Base-by-base conservation (phyloP, 108 stramenopile species). In the Hondaea fermentalgiana region DNA sequence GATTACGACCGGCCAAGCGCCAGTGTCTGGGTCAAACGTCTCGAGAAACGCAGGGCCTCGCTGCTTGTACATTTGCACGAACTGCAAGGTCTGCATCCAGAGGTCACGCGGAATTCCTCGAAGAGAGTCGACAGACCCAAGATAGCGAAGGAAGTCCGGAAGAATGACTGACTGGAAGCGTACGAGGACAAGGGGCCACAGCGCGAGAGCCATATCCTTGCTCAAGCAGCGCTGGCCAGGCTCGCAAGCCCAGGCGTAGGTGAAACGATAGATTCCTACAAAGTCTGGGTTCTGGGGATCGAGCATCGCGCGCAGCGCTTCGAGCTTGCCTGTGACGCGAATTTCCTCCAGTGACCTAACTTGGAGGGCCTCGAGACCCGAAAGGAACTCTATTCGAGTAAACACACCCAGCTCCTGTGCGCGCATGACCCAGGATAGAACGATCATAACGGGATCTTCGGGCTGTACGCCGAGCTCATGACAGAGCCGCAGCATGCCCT, bases 1-100 rank as follows among this genome's bases (percentile, higher is more conserved):
- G 49, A 83, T 83, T 6, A 83, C 23, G n/a, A 83, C 45, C 17
- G 76, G 76, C 76, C 76, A 83, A 12, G 76, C 76, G 76, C 76
- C 76, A 53, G 76, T 83, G 0, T 83, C 76, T 3, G 76, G 51
- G 51, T 83, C 76, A 69, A 69, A 69, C 43, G 45, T 23, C 76
- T 83, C 76, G 16, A 53, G 25, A 12, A 83, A 83, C 43, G 76
- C 45, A 23, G 25, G 35, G 42, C 64, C 64, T 8, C 6, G 10
- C 42, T 69, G 64, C 76, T 53, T 55, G 51, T 25, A 23, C 45
- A 53, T 28, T 53, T 35, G 44, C 6, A 83, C 49, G 4, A 83
- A 53, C 19, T 53, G 49, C 25, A 53, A 35, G 2, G 51, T 53
- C 51, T 83, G 76, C n/a, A 83, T 28, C 76, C 76, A 83, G 5